Evolutionary conservation across 805 yeast genomes (phyloP), one percentile per base, ranked within the genome.

Genomic region (Wickerhamiella alocasiicola): DNA sequence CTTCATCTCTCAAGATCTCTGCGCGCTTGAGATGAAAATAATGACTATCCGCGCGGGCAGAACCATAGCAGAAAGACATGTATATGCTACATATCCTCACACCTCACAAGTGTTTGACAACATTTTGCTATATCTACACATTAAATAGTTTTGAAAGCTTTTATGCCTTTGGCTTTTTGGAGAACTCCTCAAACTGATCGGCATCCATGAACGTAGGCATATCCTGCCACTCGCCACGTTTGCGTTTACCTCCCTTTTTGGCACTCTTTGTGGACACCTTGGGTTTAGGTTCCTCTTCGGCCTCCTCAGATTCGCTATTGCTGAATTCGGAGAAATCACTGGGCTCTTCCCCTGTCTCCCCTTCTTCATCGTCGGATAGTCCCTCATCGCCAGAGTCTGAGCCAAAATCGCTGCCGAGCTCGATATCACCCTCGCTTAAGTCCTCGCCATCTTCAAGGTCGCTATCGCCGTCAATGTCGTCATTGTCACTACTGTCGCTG

Each of bases 331-430:
- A 25, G 20, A 32, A 32, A 17, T 32, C 36, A 15, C 36, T 32
- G 57, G 81, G 62, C 50, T 76, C 78, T 55, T 81, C 67, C 20
- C 88, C 78, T 56, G 84, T 85, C 46, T 81, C 94, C 31, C 81
- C 95, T 12, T 46, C 43, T 11, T 40, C 49, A 37, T 46, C 60
- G 29, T n/a, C n/a, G n/a, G n/a, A n/a, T n/a, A n/a, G n/a, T 50
- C 61, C 56, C 21, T 42, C 57, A 13, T 52, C 58, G n/a, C n/a
- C n/a, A 9, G 44, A 46, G 23, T 47, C 56, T n/a, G 38, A 30
- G 3, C 39, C 46, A n/a, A 44, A 52, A 2, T 47, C 47, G 11
- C 39, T 48, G 5, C 32, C 42, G 2, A 23, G 31, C 20, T 42
- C 47, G 40, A 47, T 46, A 19, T 44, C 54, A 9, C 46, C 50